These are phyloP conservation scores for Botryosphaeria dothidea DNA, from an alignment of 2,329 filamentous ascomycete species.

Conservation along the genomic window DNA sequence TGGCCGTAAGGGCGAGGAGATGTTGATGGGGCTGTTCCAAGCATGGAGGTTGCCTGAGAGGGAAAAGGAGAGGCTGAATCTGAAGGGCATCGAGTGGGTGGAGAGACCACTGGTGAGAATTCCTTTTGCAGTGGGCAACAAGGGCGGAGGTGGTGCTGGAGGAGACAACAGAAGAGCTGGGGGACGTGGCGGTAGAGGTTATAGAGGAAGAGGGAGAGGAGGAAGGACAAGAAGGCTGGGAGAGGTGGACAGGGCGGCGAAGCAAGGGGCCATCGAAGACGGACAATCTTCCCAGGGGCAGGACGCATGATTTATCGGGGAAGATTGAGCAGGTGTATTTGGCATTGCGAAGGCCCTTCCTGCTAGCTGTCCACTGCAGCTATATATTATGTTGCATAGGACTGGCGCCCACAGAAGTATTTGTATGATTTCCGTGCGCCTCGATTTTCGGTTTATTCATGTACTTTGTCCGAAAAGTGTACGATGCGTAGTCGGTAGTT, in stretches of 20 bases:
- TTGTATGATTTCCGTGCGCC: not conserved
- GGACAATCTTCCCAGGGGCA: not conserved
- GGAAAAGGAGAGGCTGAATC: slow-evolving; percentile 57
- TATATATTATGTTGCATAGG: not conserved
- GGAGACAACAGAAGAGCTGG: slow-evolving; percentile 25
- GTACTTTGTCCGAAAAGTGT: not conserved
- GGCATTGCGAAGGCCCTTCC: not conserved
- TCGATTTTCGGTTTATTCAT: not conserved
- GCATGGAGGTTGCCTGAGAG: slow-evolving; percentile 64
- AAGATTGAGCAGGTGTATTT: not conserved
- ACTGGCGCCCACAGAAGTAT: not conserved
- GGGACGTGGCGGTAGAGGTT: slow-evolving; percentile 27
- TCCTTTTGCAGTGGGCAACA: slow-evolving; percentile 59
- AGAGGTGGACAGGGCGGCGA: slow-evolving; percentile 20
- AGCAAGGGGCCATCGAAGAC: not conserved
- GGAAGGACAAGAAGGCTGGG: slow-evolving; percentile 21
- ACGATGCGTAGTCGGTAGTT: not conserved
- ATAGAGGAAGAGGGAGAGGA: slow-evolving; percentile 21
- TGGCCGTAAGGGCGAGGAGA: slow-evolving; percentile 31
- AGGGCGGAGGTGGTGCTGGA: slow-evolving; percentile 37
- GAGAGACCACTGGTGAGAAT: slow-evolving; percentile 67
- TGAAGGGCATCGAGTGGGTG: slow-evolving; percentile 64
- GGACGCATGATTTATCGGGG: not conserved
- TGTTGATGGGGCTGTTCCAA: slow-evolving; percentile 65
- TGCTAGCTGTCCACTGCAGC: not conserved